These are phyloP conservation scores for Zelopaecilomyces penicillatus DNA, from an alignment of 2,329 filamentous ascomycete genomes.

Conservation along the genomic window DNA sequence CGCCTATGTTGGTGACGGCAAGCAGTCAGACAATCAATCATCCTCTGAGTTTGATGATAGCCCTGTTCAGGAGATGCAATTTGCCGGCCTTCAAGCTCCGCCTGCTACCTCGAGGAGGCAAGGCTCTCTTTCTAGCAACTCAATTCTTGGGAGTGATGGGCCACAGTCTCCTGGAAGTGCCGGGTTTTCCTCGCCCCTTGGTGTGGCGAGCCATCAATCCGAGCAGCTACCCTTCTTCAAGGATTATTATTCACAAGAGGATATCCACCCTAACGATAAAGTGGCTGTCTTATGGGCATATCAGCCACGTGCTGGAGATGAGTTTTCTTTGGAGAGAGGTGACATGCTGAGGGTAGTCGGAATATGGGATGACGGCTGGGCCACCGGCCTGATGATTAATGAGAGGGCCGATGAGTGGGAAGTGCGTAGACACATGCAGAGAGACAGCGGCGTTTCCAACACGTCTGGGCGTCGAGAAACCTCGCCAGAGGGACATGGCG, in stretches of 20 bases:
- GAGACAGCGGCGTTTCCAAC: conserved; percentile 90
- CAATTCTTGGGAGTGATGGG: conserved; percentile 62
- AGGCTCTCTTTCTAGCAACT: conserved; percentile 84
- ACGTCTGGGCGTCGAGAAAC: conserved; percentile 54
- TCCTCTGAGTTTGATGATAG: conserved; percentile 66
- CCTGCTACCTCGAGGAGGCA: conserved; percentile 58
- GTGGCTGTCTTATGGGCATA: conserved; percentile 95
- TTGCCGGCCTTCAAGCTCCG: conserved; percentile 49
- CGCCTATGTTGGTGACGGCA: conserved; percentile 36
- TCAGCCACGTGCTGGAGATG: conserved; percentile 84
- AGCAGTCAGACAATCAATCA: conserved; percentile 47
- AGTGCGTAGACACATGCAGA: conserved; percentile 62
- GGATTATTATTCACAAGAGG: conserved; percentile 96
- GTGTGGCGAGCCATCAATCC: conserved; percentile 78
- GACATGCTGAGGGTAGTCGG: conserved; percentile 98
- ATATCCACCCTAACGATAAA: conserved; percentile 84
- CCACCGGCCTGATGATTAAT: conserved; percentile 76
- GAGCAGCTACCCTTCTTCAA: conserved; percentile 96
- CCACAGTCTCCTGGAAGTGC: conserved; percentile 66
- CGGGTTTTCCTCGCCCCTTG: conserved; percentile 77
- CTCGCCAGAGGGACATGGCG: conserved; percentile 58
- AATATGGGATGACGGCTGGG: conserved; percentile 99
- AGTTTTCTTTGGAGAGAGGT: conserved; percentile 86
- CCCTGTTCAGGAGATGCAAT: conserved; percentile 56
- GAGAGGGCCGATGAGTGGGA: conserved; percentile 89